These are phyloP conservation scores for Phaeosphaeriaceae sp. DNA, from an alignment of 2,329 filamentous ascomycete species.

Conservation along the genomic window DNA sequence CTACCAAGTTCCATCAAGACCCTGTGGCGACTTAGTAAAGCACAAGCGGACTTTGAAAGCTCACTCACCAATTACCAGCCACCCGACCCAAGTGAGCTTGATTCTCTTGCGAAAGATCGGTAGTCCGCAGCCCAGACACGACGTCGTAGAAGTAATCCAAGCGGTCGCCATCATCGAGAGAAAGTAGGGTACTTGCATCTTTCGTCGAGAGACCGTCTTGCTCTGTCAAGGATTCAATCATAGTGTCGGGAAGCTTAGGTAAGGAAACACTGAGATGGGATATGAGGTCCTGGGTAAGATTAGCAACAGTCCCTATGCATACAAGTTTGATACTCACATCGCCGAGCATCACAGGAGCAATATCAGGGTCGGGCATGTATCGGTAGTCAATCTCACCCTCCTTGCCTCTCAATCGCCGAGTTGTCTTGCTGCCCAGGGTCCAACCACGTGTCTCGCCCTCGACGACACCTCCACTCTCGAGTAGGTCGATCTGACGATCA, in stretches of 20 bases:
- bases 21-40: constrained; percentile 35
- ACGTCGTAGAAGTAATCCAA: constrained; percentile 82
- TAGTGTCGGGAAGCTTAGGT: constrained; percentile 74
- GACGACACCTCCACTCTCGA: constrained; percentile 77
- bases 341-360: constrained; percentile 79
- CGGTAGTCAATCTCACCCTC: constrained; percentile 97
- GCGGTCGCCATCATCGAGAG: constrained; percentile 78
- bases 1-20: constrained; percentile 61
- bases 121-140: constrained; percentile 49
- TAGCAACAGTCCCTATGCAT: constrained; percentile 6
- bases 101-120: neutral
- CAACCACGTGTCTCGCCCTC: constrained; percentile 91
- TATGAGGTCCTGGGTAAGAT: constrained; percentile 64
- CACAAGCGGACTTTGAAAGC: neutral
- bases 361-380: constrained; percentile 97
- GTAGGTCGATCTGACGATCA: constrained; percentile 81
- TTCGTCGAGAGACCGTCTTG: constrained; percentile 76
- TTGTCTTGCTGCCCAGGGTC: constrained; percentile 84
- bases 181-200: constrained; percentile 81
- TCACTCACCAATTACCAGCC: constrained; percentile 63
- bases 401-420: constrained; percentile 82
- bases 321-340: constrained; percentile 37
- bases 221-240: constrained; percentile 67
- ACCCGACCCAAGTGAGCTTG: constrained; percentile 50
- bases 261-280: constrained; percentile 67